Base-by-base conservation (phyloP, 2,329 filamentous ascomycete species). In the Venturia aucupariae region DNA sequence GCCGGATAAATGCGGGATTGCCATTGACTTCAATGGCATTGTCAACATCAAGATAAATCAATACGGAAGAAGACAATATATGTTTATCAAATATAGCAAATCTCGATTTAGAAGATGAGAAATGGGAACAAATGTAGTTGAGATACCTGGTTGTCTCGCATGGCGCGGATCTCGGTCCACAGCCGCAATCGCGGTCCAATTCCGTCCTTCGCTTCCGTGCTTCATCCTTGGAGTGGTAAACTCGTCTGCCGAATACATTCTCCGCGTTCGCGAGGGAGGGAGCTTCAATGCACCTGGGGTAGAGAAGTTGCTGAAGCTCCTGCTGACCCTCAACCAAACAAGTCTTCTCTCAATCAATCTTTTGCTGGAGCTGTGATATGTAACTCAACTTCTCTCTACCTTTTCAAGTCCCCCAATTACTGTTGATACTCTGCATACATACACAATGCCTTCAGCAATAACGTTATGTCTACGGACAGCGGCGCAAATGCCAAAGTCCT, bases 391-490 rank as follows among this genome's bases (percentile, higher is more conserved):
- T n/a, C 30, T n/a, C 2, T n/a, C 30, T 57, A 22, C 13, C 27
- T 38, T n/a, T n/a, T 35, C 51, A 1, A 2, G 7, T 27, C 24
- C 17, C 4, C 27, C 51, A 4, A 35, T 35, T 27, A 19, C 30
- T 57, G 17, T 57, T 57, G 6, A 57, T 4, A 35, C 30, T 19
- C 27, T 24, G 15, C 51, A 51, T 11, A 60, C 42, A n/a, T 48
- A 30, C 60, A 54, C 60, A n/a, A 65, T 62, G 64, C 60, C 59
- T 46, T 61, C 64, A 44, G 55, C 64, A 44, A 54, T 62, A 62
- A 39, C 64, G 42, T 13, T 66, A 35, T 65, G 54, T 51, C 35
- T 66, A 30, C 51, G 65, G 30, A 66, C 65, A 17, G 65, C 65
- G 32, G 65, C 42, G 54, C 62, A 61, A 30, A 66, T 65, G 32